A percentile compares a stretch with the other conserved stretches of the same genome.
Conservation (phyloP, 2,329 filamentous ascomycete genomes). For the Phialophora chinensis region DNA sequence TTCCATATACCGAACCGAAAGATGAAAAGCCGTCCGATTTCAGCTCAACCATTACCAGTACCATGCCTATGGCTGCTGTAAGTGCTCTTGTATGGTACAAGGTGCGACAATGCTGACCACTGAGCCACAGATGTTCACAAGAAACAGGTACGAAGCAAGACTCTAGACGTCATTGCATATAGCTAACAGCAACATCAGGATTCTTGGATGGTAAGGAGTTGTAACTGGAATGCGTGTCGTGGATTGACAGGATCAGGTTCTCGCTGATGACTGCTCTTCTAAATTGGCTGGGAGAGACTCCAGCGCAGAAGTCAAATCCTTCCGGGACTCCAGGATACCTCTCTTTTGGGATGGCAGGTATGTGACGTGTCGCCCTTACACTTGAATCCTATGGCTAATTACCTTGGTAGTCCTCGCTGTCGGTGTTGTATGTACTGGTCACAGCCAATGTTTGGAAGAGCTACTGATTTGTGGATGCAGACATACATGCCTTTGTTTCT, state of each 20-base stretch:
- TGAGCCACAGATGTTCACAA: slow-evolving; percentile 74
- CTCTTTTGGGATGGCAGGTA: slow-evolving; percentile 79
- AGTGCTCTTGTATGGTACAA: slow-evolving; percentile 42
- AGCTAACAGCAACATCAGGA: slow-evolving; percentile 49
- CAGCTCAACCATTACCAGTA: slow-evolving; percentile 71
- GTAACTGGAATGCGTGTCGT: not conserved
- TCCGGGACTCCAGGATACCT: slow-evolving; percentile 74
- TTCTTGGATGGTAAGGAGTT: slow-evolving; percentile 65
- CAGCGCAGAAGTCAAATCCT: slow-evolving; percentile 60
- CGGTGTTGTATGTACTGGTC: slow-evolving; percentile 50
- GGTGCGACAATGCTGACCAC: slow-evolving; percentile 19
- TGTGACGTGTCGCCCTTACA: slow-evolving; percentile 44
- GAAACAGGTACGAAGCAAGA: slow-evolving; percentile 71
- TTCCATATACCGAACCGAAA: slow-evolving; percentile 82
- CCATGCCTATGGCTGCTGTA: slow-evolving; percentile 89
- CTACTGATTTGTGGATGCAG: slow-evolving; percentile 43
- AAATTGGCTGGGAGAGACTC: slow-evolving; percentile 55
- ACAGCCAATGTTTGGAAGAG: not conserved
- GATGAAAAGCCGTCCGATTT: slow-evolving; percentile 71
- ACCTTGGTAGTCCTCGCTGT: slow-evolving; percentile 63
- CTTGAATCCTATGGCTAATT: slow-evolving; percentile 19
- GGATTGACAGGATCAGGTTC: slow-evolving; percentile 45
- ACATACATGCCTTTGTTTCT: slow-evolving; percentile 71
- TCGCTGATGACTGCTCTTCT: slow-evolving; percentile 56
- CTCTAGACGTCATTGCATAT: slow-evolving; percentile 30